phyloP scores from a whole-genome alignment of 1,139 yeast species.

The Hyphopichia buzzinii region DNA sequence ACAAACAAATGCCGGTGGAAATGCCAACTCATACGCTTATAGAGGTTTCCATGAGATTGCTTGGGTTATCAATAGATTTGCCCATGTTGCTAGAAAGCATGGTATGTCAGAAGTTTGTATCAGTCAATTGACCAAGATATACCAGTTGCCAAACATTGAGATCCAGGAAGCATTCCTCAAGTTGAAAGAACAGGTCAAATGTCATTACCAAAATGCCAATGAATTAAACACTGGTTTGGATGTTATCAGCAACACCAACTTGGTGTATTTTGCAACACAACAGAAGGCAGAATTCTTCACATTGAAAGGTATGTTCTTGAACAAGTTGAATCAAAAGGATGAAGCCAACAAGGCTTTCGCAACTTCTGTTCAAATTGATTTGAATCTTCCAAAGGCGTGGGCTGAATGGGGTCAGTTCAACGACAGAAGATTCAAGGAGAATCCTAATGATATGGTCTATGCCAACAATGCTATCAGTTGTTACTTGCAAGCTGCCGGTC shows the following conservation, averaged over 20 bases:
- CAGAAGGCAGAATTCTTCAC: slow-evolving; percentile 98
- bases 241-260: slow-evolving; percentile 92
- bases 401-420: slow-evolving; percentile 99
- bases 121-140: slow-evolving; percentile 87
- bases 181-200: slow-evolving; percentile 94
- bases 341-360: slow-evolving; percentile 98
- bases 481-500: slow-evolving; percentile 94
- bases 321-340: slow-evolving; percentile 82
- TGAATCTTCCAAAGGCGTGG: slow-evolving; percentile 96
- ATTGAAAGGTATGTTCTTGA: slow-evolving; percentile 94
- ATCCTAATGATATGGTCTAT: slow-evolving; percentile 75
- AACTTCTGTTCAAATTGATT: slow-evolving; percentile 93
- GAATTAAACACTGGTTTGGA: slow-evolving; percentile 94
- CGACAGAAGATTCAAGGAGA: slow-evolving; percentile 83
- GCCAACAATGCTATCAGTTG: slow-evolving; percentile 96
- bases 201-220: slow-evolving; percentile 85
- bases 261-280: slow-evolving; percentile 93
- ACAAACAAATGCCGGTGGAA: slow-evolving; percentile 67
- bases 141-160: slow-evolving; percentile 94
- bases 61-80: slow-evolving; percentile 97
- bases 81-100: slow-evolving; percentile 97
- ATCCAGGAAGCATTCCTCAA: slow-evolving; percentile 97
- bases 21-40: slow-evolving; percentile 88
- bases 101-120: slow-evolving; percentile 97
- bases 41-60: slow-evolving; percentile 99